Evolutionary conservation across 1,139 yeast species (phyloP).

Genomic region (Magnusiomyces tetraspermus): DNA sequence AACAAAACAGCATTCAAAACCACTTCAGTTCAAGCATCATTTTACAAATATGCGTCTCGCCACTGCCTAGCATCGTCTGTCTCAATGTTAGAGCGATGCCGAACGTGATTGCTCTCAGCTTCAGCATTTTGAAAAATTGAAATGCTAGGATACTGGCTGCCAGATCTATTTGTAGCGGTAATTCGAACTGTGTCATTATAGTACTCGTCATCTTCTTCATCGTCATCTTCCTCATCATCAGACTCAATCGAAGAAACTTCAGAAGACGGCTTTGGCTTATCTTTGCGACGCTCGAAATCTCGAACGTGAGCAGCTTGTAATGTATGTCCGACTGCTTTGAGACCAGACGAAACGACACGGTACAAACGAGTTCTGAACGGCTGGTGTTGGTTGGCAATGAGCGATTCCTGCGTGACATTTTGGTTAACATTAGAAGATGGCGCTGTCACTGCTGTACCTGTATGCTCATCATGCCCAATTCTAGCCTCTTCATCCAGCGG

Average conservation of each 20-base stretch:
- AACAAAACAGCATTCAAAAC: too few relatives aligned
- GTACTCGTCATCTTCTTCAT: too few relatives aligned
- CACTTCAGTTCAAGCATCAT: too few relatives aligned
- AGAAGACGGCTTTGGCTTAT: slow-evolving; percentile 28
- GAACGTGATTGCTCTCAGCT: too few relatives aligned
- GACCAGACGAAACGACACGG: slow-evolving; percentile 30
- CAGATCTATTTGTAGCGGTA: background rate
- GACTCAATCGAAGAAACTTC: slow-evolving; percentile 33
- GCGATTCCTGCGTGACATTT: slow-evolving; percentile 7
- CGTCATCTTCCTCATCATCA: slow-evolving; percentile 25
- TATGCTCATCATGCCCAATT: slow-evolving; percentile 9
- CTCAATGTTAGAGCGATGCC: too few relatives aligned
- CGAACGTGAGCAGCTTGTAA: slow-evolving; percentile 76
- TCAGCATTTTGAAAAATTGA: too few relatives aligned
- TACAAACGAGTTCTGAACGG: slow-evolving; percentile 18
- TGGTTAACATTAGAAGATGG: too few relatives aligned
- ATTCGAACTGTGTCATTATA: too few relatives aligned
- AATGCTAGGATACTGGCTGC: too few relatives aligned
- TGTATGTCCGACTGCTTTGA: slow-evolving; percentile 47
- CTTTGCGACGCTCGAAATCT: slow-evolving; percentile 68
- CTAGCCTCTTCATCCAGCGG: background rate
- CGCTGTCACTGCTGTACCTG: background rate
- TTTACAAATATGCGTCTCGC: too few relatives aligned
- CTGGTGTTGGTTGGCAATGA: too few relatives aligned
- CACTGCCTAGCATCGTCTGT: too few relatives aligned